Conservation (phyloP, 805 yeast species). For the Grigorovia humatica region DNA sequence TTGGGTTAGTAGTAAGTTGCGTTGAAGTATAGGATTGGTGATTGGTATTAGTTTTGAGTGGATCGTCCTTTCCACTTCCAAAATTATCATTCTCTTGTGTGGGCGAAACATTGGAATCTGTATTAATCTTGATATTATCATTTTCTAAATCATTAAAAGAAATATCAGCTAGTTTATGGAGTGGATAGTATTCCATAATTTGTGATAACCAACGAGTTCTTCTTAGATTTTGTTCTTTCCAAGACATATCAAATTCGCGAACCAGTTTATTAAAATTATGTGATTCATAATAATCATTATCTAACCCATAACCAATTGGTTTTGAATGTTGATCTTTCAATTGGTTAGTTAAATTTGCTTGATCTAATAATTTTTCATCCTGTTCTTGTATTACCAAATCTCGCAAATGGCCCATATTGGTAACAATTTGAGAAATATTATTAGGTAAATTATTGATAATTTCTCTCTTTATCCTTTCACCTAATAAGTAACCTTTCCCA, state of each 20-base stretch:
- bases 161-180: conserved; percentile 49
- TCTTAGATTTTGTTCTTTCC: conserved; percentile 41
- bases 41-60: too few species aligned
- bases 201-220: conserved; percentile 81
- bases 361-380: conserved; percentile 4
- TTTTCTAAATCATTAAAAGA: conserved; percentile 34
- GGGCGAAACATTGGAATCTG: background rate
- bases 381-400: conserved; percentile 45
- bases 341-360: background rate
- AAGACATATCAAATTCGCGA: conserved; percentile 46
- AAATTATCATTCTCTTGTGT: too few species aligned
- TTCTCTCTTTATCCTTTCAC: conserved; percentile 70
- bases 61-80: too few species aligned
- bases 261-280: conserved; percentile 51
- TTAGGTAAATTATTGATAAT: conserved; percentile 53
- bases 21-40: background rate
- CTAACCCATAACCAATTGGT: conserved; percentile 34
- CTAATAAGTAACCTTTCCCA: conserved; percentile 84
- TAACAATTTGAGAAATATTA: conserved; percentile 59
- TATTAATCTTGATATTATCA: background rate
- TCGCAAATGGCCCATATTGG: conserved; percentile 59
- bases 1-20: background rate
- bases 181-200: conserved; percentile 83
- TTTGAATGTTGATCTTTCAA: background rate
- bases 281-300: conserved; percentile 61